Evolutionary conservation across 805 yeast species (phyloP).

Genomic region (Candida rishiriensis): DNA sequence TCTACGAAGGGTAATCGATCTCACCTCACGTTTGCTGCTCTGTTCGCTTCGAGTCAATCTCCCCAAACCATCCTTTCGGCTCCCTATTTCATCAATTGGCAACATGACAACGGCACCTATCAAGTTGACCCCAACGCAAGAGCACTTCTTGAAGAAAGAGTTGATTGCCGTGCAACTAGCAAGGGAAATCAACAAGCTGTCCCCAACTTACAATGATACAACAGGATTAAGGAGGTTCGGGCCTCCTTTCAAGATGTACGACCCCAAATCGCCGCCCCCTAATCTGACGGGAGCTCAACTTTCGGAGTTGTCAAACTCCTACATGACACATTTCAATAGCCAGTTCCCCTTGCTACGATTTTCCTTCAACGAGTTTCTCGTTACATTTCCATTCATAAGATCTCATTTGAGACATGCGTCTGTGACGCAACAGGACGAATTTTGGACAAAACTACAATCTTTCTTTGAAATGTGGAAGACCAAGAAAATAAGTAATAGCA

Average conservation of each 20-base stretch:
- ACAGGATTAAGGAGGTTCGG: slow-evolving; percentile 69
- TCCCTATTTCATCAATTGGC: too few species aligned
- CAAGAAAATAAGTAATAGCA: slow-evolving; percentile 65
- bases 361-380: slow-evolving; percentile 57
- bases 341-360: slow-evolving; percentile 67
- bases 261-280: slow-evolving; percentile 33
- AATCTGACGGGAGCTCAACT: slow-evolving; percentile 15
- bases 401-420: slow-evolving; percentile 32
- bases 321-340: slow-evolving; percentile 22
- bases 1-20: too few species aligned
- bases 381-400: slow-evolving; percentile 72
- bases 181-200: slow-evolving; percentile 54
- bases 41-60: too few species aligned
- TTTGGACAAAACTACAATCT: slow-evolving; percentile 83
- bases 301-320: slow-evolving; percentile 13
- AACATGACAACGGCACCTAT: not conserved
- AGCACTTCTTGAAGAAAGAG: slow-evolving; percentile 85
- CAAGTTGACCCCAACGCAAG: slow-evolving; percentile 56
- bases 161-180: slow-evolving; percentile 58
- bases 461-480: slow-evolving; percentile 75
- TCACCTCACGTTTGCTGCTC: too few species aligned
- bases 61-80: too few species aligned
- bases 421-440: slow-evolving; percentile 25
- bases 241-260: slow-evolving; percentile 58
- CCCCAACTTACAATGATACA: slow-evolving; percentile 44